Evolutionary conservation across 1,284 basidiomycete genomes (phyloP).

Genomic region (Afroboletus lepidellus): DNA sequence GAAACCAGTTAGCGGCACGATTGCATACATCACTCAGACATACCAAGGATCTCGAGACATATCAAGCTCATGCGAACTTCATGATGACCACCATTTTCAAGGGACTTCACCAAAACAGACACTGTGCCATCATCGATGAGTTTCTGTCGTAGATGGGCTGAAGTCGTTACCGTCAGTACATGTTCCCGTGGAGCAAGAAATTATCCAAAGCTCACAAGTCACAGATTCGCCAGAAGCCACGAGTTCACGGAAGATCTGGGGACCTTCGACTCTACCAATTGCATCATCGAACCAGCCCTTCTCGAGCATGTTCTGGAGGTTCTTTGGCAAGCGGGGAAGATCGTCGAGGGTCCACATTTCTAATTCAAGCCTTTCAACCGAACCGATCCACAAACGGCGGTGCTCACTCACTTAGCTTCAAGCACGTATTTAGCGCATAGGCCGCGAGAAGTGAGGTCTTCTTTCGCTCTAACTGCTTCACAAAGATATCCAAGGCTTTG

Average conservation of each 20-base stretch:
- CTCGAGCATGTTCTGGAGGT: not conserved
- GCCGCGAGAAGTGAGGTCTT: not conserved
- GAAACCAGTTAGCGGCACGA: too few species aligned
- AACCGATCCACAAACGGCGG: not conserved
- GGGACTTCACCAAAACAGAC: not conserved
- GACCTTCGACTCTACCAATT: not conserved
- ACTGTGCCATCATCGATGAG: not conserved
- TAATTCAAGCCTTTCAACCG: not conserved
- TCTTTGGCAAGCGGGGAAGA: not conserved
- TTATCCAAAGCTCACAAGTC: too few species aligned
- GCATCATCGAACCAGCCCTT: not conserved
- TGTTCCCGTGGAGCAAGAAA: not conserved
- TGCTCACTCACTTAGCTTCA: not conserved
- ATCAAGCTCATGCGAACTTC: not conserved
- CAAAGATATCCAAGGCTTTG: not conserved
- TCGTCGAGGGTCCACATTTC: not conserved
- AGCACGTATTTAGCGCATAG: not conserved
- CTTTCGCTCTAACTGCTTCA: not conserved
- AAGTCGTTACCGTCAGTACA: not conserved
- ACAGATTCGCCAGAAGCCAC: conserved; percentile 1
- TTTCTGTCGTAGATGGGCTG: not conserved
- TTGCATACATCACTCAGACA: not conserved
- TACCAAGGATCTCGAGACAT: not conserved
- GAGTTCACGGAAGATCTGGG: not conserved
- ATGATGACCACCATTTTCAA: not conserved